Evolutionary conservation across 495 filamentous ascomycete species (phyloP).

Genomic region (Daldinia grandis): DNA sequence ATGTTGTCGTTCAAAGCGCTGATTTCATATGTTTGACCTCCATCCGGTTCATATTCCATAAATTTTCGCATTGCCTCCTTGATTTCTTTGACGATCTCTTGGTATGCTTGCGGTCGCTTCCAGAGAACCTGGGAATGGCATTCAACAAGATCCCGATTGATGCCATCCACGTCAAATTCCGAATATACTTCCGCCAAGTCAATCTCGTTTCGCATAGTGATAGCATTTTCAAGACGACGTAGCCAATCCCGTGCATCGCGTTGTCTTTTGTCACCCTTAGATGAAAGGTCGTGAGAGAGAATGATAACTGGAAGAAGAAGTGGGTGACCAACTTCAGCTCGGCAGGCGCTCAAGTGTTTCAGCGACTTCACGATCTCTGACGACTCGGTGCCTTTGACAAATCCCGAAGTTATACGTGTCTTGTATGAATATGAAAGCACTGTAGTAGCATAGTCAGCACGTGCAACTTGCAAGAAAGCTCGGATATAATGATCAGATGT

Average conservation of each 20-base stretch:
- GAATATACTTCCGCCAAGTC: slow-evolving; percentile 58
- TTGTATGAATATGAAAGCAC: slow-evolving; percentile 63
- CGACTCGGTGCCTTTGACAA: slow-evolving; percentile 61
- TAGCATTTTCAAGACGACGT: slow-evolving; percentile 63
- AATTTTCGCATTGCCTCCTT: slow-evolving; percentile 55
- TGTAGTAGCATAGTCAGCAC: slow-evolving; percentile 8
- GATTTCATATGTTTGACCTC: slow-evolving; percentile 38
- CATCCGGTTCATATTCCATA: slow-evolving; percentile 34
- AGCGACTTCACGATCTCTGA: slow-evolving; percentile 58
- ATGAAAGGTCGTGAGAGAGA: slow-evolving; percentile 59
- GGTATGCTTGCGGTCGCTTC: slow-evolving; percentile 66
- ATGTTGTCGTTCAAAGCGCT: slow-evolving; percentile 55
- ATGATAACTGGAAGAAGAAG: slow-evolving; percentile 63
- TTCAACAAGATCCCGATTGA: slow-evolving; percentile 65
- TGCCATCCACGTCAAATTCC: slow-evolving; percentile 61
- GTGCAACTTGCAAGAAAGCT: neutral
- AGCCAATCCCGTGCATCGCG: slow-evolving; percentile 65
- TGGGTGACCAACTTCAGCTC: slow-evolving; percentile 58
- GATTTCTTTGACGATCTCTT: slow-evolving; percentile 59
- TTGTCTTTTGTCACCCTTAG: slow-evolving; percentile 61
- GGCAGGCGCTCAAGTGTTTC: slow-evolving; percentile 56
- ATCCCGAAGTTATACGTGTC: slow-evolving; percentile 60
- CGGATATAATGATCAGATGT: neutral
- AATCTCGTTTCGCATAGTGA: slow-evolving; percentile 64
- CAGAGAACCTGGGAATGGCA: slow-evolving; percentile 65